Evolutionary conservation across 768 basidiomycete genomes (phyloP).

Genomic region (Psilocybe sp.): DNA sequence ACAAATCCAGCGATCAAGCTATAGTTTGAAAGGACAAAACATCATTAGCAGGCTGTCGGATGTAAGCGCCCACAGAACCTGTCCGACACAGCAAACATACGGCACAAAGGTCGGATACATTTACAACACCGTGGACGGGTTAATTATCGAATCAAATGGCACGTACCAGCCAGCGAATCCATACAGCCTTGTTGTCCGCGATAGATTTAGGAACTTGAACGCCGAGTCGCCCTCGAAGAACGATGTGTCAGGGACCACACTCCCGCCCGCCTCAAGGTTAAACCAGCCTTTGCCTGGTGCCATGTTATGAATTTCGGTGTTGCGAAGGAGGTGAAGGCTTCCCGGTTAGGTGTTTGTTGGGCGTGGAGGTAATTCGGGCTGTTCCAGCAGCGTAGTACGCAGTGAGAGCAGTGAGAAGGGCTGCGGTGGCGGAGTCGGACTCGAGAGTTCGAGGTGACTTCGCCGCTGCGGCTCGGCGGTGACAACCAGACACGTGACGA

Average conservation of each 20-base stretch:
- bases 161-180: conserved; percentile 83
- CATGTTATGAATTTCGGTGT: conserved; percentile 11
- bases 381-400: conserved; percentile 31
- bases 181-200: conserved; percentile 78
- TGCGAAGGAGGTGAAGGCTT: background rate
- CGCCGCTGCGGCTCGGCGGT: too few species aligned
- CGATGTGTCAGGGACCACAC: conserved; percentile 68
- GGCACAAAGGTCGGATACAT: background rate
- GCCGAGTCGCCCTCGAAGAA: conserved; percentile 91
- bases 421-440: too few species aligned
- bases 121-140: too few species aligned
- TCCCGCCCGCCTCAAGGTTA: conserved; percentile 68
- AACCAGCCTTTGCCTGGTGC: conserved; percentile 80
- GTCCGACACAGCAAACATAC: background rate
- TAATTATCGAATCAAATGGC: too few species aligned
- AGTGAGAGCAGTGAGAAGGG: background rate
- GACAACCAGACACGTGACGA: too few species aligned
- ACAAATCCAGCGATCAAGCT: conserved; percentile 77
- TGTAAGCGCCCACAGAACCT: background rate
- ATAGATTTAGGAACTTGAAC: conserved; percentile 75
- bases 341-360: background rate
- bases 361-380: conserved; percentile 12
- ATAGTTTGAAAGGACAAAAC: background rate
- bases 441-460: too few species aligned
- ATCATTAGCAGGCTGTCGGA: conserved; percentile 1